These are phyloP conservation scores for Pterula multifida DNA, from an alignment of 1,284 basidiomycete species.

Conservation along the genomic window DNA sequence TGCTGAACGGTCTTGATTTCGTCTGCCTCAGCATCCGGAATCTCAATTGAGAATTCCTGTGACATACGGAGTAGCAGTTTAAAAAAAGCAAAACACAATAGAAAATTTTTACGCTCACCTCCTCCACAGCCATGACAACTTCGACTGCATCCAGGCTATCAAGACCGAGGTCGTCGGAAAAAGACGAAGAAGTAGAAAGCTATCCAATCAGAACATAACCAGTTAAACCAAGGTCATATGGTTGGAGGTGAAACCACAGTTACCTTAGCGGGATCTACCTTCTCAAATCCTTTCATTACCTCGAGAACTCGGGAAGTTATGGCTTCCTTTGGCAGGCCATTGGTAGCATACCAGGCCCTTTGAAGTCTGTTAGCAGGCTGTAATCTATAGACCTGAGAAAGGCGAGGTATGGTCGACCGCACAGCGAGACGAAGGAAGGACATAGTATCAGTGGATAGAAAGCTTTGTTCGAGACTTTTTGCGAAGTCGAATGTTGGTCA, in stretches of 20 bases:
- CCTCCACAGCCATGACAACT: conserved; percentile 99
- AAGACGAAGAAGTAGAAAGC: conserved; percentile 69
- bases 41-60: conserved; percentile 84
- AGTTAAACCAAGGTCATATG: conserved; percentile 7
- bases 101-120: conserved; percentile 40
- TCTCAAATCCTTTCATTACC: conserved; percentile 91
- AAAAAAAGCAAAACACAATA: conserved; percentile 4
- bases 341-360: conserved; percentile 64
- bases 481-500: background rate
- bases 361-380: conserved; percentile 16
- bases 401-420: conserved; percentile 17
- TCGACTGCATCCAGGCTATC: conserved; percentile 98
- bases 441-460: conserved; percentile 16
- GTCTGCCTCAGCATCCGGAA: conserved; percentile 98
- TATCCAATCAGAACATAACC: conserved; percentile 19
- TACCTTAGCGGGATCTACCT: conserved; percentile 82
- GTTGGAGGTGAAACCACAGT: conserved; percentile 5
- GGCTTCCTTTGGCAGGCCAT: conserved; percentile 60
- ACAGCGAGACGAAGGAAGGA: conserved; percentile 30
- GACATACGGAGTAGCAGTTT: conserved; percentile 6
- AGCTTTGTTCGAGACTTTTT: background rate
- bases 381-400: conserved; percentile 15
- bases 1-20: conserved; percentile 91
- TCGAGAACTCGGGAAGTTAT: conserved; percentile 80
- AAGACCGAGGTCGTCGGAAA: conserved; percentile 83